Conservation (phyloP, 331 rosid species). For the Quercus tomentella region DNA sequence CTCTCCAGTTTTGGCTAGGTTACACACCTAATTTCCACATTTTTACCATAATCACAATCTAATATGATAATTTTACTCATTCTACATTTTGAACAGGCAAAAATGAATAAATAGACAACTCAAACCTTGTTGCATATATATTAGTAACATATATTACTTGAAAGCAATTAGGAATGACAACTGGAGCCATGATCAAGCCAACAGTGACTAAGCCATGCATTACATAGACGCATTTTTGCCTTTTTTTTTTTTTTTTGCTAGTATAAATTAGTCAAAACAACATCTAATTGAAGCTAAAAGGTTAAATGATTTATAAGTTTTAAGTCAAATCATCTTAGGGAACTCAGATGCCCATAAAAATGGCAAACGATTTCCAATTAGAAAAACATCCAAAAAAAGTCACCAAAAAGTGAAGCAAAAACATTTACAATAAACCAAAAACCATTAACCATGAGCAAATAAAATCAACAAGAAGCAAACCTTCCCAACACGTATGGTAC, state of each 20-base stretch:
- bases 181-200: neutral
- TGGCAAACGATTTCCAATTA: neutral
- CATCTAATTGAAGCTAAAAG: neutral
- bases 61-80: neutral
- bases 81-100: neutral
- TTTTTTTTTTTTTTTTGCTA: neutral
- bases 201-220: neutral
- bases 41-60: neutral
- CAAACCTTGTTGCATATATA: neutral
- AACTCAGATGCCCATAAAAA: neutral
- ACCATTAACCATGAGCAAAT: neutral
- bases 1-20: neutral
- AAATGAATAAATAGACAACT: neutral
- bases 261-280: neutral
- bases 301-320: neutral
- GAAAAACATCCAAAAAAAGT: neutral
- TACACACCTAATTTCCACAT: neutral
- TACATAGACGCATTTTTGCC: neutral
- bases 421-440: neutral
- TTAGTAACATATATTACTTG: neutral
- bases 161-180: neutral
- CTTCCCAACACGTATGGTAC: slow-evolving; percentile 95
- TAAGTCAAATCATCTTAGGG: neutral
- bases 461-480: slow-evolving; percentile 35
- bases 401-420: neutral